Evolutionary conservation across 768 basidiomycete species (phyloP).

Genomic region (Amanita subjunquillea): DNA sequence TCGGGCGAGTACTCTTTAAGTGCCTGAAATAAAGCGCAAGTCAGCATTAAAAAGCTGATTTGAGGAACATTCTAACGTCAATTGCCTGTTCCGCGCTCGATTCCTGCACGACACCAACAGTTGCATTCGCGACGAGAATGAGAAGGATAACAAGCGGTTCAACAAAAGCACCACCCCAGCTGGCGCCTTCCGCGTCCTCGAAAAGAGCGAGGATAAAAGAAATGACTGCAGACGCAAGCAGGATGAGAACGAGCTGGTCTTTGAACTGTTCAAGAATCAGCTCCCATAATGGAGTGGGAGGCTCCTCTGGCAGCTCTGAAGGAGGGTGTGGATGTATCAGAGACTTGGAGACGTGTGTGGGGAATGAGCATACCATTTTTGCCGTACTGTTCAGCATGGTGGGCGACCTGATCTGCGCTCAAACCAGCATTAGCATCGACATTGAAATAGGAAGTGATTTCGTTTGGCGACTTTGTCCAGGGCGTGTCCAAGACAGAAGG

Average conservation of each 20-base stretch:
- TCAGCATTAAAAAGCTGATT: constrained; percentile 2
- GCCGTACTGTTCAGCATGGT: constrained; percentile 74
- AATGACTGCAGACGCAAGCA: constrained; percentile 86
- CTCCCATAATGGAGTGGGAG: constrained; percentile 85
- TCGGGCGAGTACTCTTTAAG: constrained; percentile 96
- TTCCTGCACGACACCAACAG: constrained; percentile 96
- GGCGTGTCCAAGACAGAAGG: constrained; percentile 50
- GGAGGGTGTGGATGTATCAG: background rate
- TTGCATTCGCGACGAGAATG: constrained; percentile 94
- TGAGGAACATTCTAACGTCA: constrained; percentile 53
- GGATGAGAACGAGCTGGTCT: constrained; percentile 95
- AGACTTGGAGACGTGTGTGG: background rate
- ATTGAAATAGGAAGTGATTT: constrained; percentile 63
- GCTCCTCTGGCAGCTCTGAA: constrained; percentile 79
- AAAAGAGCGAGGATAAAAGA: constrained; percentile 89
- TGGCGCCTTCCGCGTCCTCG: constrained; percentile 63
- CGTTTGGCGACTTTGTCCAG: constrained; percentile 65
- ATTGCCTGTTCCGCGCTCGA: constrained; percentile 95
- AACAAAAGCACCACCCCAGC: constrained; percentile 78
- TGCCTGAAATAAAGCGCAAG: constrained; percentile 42
- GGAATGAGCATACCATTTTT: constrained; percentile 55
- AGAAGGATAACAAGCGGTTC: constrained; percentile 93
- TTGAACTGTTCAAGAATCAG: constrained; percentile 98
- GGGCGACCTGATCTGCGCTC: constrained; percentile 50
- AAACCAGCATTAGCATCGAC: constrained; percentile 61